Base-by-base conservation (phyloP, 1,139 yeast species). In the Diutina neorugosa region DNA sequence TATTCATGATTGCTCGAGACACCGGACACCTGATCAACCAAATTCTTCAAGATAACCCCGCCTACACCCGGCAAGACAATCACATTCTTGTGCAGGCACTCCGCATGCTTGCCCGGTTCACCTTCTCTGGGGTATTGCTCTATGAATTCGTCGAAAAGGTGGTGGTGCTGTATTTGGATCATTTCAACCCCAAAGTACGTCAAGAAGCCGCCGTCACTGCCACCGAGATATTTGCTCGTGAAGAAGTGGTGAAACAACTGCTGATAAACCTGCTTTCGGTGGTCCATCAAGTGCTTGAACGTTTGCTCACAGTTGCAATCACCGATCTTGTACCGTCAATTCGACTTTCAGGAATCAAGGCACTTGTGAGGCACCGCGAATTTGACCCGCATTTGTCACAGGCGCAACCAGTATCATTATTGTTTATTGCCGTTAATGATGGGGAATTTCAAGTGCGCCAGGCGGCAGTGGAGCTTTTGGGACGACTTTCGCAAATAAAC, bases 311-410 rank as follows among this genome's bases (percentile, higher is more conserved):
- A 0, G 78, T 89, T 4, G 89, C 96, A 2, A 86, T 93, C n/a
- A 87, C 97, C 0, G 99, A 94, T 61, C 89, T 96, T 0, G 77
- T 78, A 14, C 82, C 89, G 0, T 96, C 89, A 54, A 88, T 91
- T 50, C 73, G 99, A 54, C 69, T 86, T 14, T 91, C 87, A 56
- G 90, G 94, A 0, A 71, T 94, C 54, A 77, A 77, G 52, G 78
- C 93, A 51, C 71, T 94, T 51, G 72, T 69, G 6, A 65, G 68
- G 49, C 88, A 87, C 43, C 80, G 83, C 2, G 77, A 78, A 55
- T 86, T 93, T 62, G 97, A 93, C 62, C 89, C 96, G 0, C 98
- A 93, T 61, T 69, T 94, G 51, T 88, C 97, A 0, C 98, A 93
- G 65, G 96, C 96, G 0, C 96, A 86, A 57, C 91, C 90, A 63